These are phyloP conservation scores for Discostella stelligeroides DNA, from an alignment of 108 stramenopile genomes.

Conservation along the genomic window DNA sequence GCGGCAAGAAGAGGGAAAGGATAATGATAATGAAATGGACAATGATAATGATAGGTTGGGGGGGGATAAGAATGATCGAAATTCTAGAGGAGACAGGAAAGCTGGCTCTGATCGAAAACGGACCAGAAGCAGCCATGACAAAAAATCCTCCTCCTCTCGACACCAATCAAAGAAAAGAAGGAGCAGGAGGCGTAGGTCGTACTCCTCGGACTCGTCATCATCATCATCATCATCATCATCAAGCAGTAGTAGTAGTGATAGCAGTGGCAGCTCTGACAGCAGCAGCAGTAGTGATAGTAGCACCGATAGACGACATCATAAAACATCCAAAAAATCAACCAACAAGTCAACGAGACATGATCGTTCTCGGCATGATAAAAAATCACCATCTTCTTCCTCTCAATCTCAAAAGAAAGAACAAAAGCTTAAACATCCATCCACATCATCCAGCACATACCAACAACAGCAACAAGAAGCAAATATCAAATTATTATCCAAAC, in stretches of 20 bases:
- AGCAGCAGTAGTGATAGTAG: constrained; percentile 25
- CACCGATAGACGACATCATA: constrained; percentile 4
- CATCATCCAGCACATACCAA: constrained; percentile 14
- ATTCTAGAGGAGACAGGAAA: constrained; percentile 2
- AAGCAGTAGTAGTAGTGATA: not conserved
- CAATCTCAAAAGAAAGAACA: constrained; percentile 34
- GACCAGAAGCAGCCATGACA: constrained; percentile 25
- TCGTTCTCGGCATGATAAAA: not conserved
- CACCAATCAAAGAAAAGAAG: constrained; percentile 22
- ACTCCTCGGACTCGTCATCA: constrained; percentile 28
- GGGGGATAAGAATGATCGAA: constrained; percentile 28
- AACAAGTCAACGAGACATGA: constrained; percentile 13
- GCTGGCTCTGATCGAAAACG: constrained; percentile 28
- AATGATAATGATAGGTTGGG: constrained; percentile 19
- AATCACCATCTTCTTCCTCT: not conserved
- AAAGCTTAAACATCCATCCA: constrained; percentile 36
- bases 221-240: constrained; percentile 9
- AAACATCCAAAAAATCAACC: constrained; percentile 16
- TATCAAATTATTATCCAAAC: constrained; percentile 67
- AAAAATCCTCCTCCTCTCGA: constrained; percentile 21
- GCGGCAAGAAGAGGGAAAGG: too few species aligned
- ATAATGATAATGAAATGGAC: too few species aligned
- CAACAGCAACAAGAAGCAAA: constrained; percentile 53
- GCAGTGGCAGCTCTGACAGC: constrained; percentile 13
- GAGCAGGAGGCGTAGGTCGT: constrained; percentile 25